Base-by-base conservation (phyloP, 202 grass and related monocot genomes). In the Carex sylvatica region DNA sequence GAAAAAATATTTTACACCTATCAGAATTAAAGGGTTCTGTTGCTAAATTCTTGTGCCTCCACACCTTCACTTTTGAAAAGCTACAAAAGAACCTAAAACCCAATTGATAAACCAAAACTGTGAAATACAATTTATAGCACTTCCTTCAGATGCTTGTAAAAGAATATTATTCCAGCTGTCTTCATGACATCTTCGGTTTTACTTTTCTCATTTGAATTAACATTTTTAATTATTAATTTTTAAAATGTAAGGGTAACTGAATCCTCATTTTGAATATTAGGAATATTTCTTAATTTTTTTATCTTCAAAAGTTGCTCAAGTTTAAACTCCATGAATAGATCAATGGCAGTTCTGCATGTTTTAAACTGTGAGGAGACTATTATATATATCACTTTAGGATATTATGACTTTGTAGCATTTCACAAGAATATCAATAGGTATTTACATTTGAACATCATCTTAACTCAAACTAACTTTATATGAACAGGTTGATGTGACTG, bases 401-500 rank as follows among this genome's bases (percentile, higher is more conserved):
- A 23, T 85, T 23, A 80, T 8, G 4, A 26, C 71, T 18, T 30
- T 0, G 49, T 46, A 53, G 46, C 46, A 30, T 74, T 74, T 42
- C 22, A 53, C 46, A 53, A 16, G 44, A 51, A 16, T 74, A 51
- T 30, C 49, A 1, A 18, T 56, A 54, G 3, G 12, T 53, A 28
- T 12, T 74, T 54, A 12, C 1, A 53, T 66, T 69, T 35, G 40
- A 49, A 49, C 24, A 33, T n/a, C 19, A 79, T 23, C 40, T 65
- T 71, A 40, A 49, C 68, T 72, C 24, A 20, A 42, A 88, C 20
- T 67, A 72, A 73, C 80, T 86, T 51, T 31, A 69, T 56, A 33
- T 70, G 44, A 82, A 80, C 81, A 99, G 93, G 86, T 99, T 77
- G 96, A 99, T 85, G 91, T 90, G 26, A 91, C 89, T 5, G 84